Evolutionary conservation across 257 asterid genomes (phyloP), one percentile per base, ranked within the genome.

Genomic region (Ehretia macrophylla): DNA sequence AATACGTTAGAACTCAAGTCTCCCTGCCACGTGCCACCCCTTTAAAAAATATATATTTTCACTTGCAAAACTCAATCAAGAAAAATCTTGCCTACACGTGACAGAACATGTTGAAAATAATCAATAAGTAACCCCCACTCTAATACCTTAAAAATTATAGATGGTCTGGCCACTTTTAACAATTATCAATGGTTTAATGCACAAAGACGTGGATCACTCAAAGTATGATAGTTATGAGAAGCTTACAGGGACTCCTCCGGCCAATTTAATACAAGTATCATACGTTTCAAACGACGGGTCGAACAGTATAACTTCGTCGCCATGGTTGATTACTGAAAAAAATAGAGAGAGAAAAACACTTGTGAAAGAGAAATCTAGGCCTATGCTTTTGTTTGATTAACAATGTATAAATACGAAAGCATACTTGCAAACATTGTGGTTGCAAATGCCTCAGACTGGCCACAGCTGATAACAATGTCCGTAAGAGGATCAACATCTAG

Each of bases 221-320:
- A 48, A 38, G 8, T 13, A 35, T 35, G 17, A 16, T 39, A 58
- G n/a, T 44, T 0, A 8, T 4, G 11, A 14, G 48, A 62, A 63
- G 66, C 96, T 77, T 68, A 90, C 98, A 0, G 98, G 98, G 17
- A 87, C 74, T 70, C 96, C 98, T 69, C 98, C 98, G 19, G 94
- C 95, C 68, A 90, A 84, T 72, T 76, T 79, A 66, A 90, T 85
- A 65, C 98, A 87, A 13, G 87, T 79, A 44, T 80, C 95, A 38
- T 90, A 90, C 0, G 98, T 85, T 71, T 90, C 98, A 40, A 76
- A 90, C 3, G 86, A 70, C 3, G 98, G 98, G 73, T 90, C 95
- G 39, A 90, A 85, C 48, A 90, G 68, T 68, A 90, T 67, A 75
- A 90, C 96, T 87, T 90, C 94, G 56, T 90, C 96, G 0, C 91